Evolutionary conservation across 139 green algal genomes (phyloP).

Genomic region (Edaphochlamys debaryana): DNA sequence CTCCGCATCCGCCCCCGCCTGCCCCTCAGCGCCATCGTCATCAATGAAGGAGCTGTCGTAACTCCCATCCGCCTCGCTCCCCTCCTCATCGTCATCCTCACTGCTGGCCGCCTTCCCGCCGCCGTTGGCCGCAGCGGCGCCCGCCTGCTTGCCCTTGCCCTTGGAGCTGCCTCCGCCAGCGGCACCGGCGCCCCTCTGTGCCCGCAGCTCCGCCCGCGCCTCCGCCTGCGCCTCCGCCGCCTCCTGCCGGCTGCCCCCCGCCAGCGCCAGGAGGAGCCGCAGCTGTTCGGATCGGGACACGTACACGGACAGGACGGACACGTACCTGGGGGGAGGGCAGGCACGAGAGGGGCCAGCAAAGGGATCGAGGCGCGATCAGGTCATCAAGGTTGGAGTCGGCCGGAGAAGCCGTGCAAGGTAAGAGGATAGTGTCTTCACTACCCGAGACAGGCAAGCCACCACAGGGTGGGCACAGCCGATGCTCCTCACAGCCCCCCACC

Average conservation of each 20-base stretch:
- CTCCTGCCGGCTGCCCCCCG: too few species aligned
- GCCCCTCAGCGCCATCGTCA: neutral
- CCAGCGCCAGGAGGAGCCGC: too few species aligned
- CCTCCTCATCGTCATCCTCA: neutral
- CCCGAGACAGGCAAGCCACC: too few species aligned
- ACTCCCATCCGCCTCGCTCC: neutral
- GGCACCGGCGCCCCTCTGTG: neutral
- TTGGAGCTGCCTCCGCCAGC: neutral
- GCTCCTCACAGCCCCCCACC: neutral
- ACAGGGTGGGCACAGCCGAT: neutral
- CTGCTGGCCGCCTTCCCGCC: neutral
- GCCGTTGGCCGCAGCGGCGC: too few species aligned
- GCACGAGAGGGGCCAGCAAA: too few species aligned
- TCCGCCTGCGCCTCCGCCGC: too few species aligned
- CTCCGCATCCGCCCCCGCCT: neutral
- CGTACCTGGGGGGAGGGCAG: too few species aligned
- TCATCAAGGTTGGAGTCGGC: too few species aligned
- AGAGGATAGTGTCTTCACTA: too few species aligned
- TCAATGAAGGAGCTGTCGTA: constrained; percentile 38
- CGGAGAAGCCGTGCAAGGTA: too few species aligned
- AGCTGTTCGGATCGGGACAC: neutral
- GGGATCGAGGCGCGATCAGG: neutral
- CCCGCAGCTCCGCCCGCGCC: neutral
- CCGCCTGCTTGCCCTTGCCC: too few species aligned
- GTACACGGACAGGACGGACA: neutral